These are phyloP conservation scores for Amanita pallidorosea DNA, from an alignment of 768 basidiomycete species.

Conservation along the genomic window DNA sequence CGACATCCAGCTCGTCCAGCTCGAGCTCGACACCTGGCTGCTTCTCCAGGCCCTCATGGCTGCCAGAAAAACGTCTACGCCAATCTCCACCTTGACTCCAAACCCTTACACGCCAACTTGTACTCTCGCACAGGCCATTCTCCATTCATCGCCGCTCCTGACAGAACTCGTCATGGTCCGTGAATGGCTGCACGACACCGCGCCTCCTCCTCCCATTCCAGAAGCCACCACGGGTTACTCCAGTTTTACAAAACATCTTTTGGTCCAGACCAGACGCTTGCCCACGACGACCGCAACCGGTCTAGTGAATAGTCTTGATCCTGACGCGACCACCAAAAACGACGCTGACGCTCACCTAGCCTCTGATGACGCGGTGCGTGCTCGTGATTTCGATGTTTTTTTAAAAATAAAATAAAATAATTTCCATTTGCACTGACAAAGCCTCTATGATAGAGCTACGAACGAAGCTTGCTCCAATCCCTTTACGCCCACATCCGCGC, in stretches of 20 bases:
- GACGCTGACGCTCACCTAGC: conserved; percentile 45
- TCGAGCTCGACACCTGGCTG: conserved; percentile 79
- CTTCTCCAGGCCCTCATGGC: conserved; percentile 71
- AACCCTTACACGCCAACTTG: conserved; percentile 81
- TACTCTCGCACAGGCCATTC: conserved; percentile 63
- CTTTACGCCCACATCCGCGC: conserved; percentile 77
- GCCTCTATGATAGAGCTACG: conserved; percentile 47
- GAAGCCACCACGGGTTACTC: conserved; percentile 78
- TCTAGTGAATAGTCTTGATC: conserved; percentile 58
- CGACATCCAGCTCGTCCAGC: conserved; percentile 41
- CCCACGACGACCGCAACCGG: conserved; percentile 31
- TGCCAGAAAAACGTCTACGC: conserved; percentile 56
- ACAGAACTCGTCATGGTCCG: conserved; percentile 71
- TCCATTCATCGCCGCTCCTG: conserved; percentile 57
- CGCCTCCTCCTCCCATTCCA: conserved; percentile 45
- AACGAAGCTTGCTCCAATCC: conserved; percentile 66
- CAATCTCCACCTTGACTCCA: conserved; percentile 19
- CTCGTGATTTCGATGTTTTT: neutral
- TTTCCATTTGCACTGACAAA: neutral
- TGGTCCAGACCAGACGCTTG: conserved; percentile 53
- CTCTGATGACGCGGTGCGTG: conserved; percentile 67
- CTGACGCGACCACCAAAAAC: conserved; percentile 62
- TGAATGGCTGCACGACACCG: conserved; percentile 83
- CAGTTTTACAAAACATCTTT: conserved; percentile 68
- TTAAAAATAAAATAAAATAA: no score